Percentiles rank a stretch among this genome's conserved stretches.
Evolutionary conservation across 73 alveolate species (phyloP).

Genomic region (Paramecium tetraurelia): DNA sequence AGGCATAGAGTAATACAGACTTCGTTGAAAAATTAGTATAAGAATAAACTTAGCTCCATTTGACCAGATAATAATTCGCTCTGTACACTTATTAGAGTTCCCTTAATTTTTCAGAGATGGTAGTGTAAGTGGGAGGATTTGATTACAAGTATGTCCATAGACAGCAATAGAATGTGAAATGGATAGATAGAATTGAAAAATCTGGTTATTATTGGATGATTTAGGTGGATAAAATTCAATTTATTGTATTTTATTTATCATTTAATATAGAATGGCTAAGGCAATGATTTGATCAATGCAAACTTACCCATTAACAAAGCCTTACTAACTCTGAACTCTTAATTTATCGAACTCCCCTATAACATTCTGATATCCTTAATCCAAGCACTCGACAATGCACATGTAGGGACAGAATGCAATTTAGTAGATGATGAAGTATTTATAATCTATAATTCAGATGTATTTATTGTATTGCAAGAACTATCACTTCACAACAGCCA

Average conservation of each 20-base stretch:
- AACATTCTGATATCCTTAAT: not conserved
- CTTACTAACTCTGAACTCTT: not conserved
- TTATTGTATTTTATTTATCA: not conserved
- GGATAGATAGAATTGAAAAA: not conserved
- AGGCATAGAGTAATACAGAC: not conserved
- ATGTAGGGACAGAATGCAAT: not conserved
- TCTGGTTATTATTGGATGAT: slow-evolving; percentile 50
- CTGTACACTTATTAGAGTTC: not conserved
- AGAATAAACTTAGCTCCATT: not conserved
- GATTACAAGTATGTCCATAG: slow-evolving; percentile 26
- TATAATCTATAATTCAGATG: not conserved
- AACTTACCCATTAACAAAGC: not conserved
- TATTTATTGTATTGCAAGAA: not conserved
- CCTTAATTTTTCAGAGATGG: not conserved
- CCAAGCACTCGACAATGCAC: not conserved
- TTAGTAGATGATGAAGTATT: not conserved
- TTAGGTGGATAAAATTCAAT: not conserved
- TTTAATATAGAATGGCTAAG: not conserved
- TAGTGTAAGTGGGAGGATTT: slow-evolving; percentile 37
- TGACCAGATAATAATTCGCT: slow-evolving; percentile 38
- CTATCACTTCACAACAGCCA: not conserved
- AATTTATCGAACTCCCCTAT: slow-evolving; percentile 19
- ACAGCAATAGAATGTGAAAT: not conserved
- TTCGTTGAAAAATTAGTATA: slow-evolving; percentile 22
- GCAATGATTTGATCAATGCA: not conserved